Evolutionary conservation across 2,329 filamentous ascomycete species (phyloP).

Genomic region (Anisogramma anomala): DNA sequence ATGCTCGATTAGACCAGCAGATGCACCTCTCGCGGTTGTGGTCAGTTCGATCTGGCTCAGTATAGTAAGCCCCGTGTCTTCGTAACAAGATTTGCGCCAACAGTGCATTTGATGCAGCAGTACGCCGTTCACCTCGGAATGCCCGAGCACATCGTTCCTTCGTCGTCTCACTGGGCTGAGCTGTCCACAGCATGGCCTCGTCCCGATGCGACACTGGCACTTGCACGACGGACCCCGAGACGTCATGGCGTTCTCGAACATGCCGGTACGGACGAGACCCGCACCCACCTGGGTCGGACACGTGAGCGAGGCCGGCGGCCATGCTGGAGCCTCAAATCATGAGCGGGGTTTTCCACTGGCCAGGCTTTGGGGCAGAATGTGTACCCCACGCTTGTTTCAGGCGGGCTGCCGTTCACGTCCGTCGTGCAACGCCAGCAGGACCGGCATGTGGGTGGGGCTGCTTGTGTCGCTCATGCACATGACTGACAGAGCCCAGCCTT

Average conservation of each 20-base stretch:
- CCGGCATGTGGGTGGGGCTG: too few relatives aligned
- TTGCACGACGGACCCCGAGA: background rate
- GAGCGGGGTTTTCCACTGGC: too few relatives aligned
- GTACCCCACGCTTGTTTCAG: background rate
- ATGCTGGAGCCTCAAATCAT: background rate
- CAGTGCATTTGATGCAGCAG: too few relatives aligned
- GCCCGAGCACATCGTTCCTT: background rate
- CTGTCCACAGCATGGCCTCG: conserved; percentile 4
- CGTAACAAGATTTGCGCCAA: too few relatives aligned
- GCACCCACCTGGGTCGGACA: conserved; percentile 3
- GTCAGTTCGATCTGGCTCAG: background rate
- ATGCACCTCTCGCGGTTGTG: conserved; percentile 6
- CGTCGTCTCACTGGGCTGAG: background rate
- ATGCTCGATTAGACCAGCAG: background rate
- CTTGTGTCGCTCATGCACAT: too few relatives aligned
- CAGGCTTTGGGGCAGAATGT: background rate
- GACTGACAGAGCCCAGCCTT: too few relatives aligned
- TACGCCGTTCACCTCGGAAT: too few relatives aligned
- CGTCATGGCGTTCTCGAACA: conserved; percentile 1
- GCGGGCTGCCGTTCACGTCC: conserved; percentile 2
- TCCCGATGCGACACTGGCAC: conserved; percentile 2
- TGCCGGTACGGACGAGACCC: conserved; percentile 2
- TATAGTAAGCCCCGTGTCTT: too few relatives aligned
- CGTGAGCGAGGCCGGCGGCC: background rate
- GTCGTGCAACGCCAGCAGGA: conserved; percentile 1